Evolutionary conservation across 2,329 filamentous ascomycete genomes (phyloP).

Genomic region (Beauveria rudraprayagi): DNA sequence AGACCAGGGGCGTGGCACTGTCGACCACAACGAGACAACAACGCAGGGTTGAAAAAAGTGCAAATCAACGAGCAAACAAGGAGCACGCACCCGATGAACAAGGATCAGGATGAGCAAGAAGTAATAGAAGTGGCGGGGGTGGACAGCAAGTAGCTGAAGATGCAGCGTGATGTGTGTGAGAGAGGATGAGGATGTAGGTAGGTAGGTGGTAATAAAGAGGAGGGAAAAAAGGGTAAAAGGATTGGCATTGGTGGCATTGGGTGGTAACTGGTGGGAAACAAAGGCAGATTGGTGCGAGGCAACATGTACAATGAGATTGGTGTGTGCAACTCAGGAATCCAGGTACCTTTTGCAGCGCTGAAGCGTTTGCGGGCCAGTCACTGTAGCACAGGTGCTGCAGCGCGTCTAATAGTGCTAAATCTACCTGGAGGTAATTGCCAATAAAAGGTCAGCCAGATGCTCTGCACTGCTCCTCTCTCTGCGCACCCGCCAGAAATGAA

Average conservation of each 20-base stretch:
- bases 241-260: background rate
- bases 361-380: background rate
- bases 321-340: background rate
- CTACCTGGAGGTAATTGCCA: background rate
- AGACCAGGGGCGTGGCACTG: background rate
- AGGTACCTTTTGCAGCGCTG: background rate
- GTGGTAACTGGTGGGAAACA: background rate
- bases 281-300: background rate
- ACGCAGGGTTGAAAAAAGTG: background rate
- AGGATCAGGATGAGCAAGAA: background rate
- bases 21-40: background rate
- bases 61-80: constrained; percentile 9
- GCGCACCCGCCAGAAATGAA: background rate
- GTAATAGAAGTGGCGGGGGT: background rate
- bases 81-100: background rate
- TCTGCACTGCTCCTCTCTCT: background rate
- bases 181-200: background rate
- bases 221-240: constrained; percentile 7
- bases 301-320: background rate
- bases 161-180: background rate
- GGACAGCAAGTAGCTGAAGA: background rate
- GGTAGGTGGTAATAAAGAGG: background rate
- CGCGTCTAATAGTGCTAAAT: background rate
- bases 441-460: background rate
- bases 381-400: background rate